A percentile compares a stretch with the other conserved stretches of the same genome.
Conservation (phyloP, 2,329 filamentous ascomycete genomes). For the Sclerotinia sclerotiorum region DNA sequence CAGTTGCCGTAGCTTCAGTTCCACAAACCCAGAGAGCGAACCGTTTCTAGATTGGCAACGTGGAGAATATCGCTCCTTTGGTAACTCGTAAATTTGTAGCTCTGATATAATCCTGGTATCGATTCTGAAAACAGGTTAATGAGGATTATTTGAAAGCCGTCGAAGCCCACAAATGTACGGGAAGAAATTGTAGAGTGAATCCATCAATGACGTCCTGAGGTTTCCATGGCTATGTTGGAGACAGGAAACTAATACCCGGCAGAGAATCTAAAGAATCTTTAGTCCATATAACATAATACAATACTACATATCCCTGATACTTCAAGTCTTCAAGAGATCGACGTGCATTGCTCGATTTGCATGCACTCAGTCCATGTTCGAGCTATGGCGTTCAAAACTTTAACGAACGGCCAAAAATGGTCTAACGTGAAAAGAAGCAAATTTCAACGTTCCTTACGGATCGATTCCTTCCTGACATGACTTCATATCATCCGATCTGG, state of each 20-base stretch:
- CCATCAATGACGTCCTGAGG: not conserved
- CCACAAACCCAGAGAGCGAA: not conserved
- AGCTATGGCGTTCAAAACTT: no score
- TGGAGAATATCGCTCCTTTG: not conserved
- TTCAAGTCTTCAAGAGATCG: not conserved
- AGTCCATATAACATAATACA: not conserved
- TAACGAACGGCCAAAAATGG: no score
- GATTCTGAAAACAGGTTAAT: not conserved
- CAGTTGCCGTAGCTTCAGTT: not conserved
- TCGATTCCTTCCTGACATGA: not conserved
- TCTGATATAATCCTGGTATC: not conserved
- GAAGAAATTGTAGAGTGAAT: not conserved
- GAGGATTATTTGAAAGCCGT: not conserved
- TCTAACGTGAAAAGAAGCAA: no score
- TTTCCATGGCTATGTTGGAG: no score
- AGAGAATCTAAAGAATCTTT: not conserved
- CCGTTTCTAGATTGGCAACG: not conserved
- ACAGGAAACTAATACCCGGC: no score
- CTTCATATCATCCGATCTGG: conserved; percentile 12
- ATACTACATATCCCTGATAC: not conserved
- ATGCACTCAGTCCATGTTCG: not conserved
- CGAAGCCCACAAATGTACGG: not conserved
- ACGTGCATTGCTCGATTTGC: not conserved
- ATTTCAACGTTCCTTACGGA: not conserved
- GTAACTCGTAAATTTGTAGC: not conserved